Evolutionary conservation across 345 rosid genomes (phyloP).

Genomic region (Toxicodendron radicans): DNA sequence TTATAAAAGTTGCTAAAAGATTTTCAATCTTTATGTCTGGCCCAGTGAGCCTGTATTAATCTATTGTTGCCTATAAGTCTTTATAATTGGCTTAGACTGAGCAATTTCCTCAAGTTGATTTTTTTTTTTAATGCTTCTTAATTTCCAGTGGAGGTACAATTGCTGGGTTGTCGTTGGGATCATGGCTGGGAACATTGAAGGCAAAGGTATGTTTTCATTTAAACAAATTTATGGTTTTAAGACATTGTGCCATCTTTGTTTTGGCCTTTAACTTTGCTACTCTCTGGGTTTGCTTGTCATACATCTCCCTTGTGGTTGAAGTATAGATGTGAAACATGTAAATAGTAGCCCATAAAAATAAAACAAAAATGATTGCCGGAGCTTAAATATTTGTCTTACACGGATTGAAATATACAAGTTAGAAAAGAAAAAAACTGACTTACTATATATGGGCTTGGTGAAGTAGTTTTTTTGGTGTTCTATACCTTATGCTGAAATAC

Average conservation of each 20-base stretch:
- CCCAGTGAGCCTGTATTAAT: neutral
- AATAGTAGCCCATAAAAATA: neutral
- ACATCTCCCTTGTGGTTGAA: neutral
- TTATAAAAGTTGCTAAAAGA: no score
- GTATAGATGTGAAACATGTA: neutral
- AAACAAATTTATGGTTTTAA: neutral
- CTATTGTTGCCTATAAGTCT: no score
- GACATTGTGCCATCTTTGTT: neutral
- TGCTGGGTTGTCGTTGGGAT: constrained; percentile 88
- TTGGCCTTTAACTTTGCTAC: constrained; percentile 3
- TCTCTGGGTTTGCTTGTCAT: neutral
- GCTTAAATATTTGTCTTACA: neutral
- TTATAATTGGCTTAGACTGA: no score
- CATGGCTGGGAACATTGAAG: constrained; percentile 70
- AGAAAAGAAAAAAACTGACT: no score
- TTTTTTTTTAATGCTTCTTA: constrained; percentile 10
- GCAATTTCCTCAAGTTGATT: neutral
- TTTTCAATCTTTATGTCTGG: no score
- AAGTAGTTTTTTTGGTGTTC: neutral
- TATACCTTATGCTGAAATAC: neutral
- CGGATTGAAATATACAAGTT: no score
- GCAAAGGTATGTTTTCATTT: constrained; percentile 56
- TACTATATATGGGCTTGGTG: neutral
- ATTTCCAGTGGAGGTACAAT: constrained; percentile 76
- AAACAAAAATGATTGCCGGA: neutral